A percentile compares a stretch with the other conserved stretches of the same genome.
Conservation (phyloP, 352 stramenopile genomes). For the Phytophthora citricola region DNA sequence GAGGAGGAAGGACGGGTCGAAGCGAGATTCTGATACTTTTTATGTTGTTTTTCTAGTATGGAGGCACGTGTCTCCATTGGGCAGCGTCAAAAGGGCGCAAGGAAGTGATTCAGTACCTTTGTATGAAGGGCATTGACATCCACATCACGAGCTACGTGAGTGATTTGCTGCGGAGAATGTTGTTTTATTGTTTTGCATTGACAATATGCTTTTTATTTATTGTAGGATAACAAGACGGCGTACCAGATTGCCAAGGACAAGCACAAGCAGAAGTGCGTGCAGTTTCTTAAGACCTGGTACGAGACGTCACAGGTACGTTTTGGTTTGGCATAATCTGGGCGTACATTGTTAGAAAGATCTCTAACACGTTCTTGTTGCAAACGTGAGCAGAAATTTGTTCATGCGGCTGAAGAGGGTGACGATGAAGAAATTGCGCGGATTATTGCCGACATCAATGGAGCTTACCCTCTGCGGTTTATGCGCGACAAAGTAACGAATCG, state of each 20-base stretch:
- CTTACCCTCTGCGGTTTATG: slow-evolving; percentile 82
- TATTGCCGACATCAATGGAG: slow-evolving; percentile 79
- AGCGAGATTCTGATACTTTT: background rate
- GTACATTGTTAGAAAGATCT: background rate
- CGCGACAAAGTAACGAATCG: slow-evolving; percentile 74
- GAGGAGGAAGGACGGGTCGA: background rate
- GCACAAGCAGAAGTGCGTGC: slow-evolving; percentile 87
- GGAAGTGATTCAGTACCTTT: slow-evolving; percentile 90
- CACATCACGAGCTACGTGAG: slow-evolving; percentile 90
- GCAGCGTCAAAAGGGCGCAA: slow-evolving; percentile 84
- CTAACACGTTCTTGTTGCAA: slow-evolving; percentile 4
- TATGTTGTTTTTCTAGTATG: slow-evolving; percentile 55
- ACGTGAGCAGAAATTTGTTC: slow-evolving; percentile 73
- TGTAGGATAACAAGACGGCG: slow-evolving; percentile 88
- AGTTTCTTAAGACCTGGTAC: slow-evolving; percentile 90
- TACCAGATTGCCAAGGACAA: slow-evolving; percentile 91
- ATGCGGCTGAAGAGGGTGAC: slow-evolving; percentile 82
- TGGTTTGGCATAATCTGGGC: background rate
- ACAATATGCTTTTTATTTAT: background rate
- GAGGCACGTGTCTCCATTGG: slow-evolving; percentile 87
- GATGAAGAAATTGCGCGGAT: slow-evolving; percentile 83
- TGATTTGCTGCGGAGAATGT: slow-evolving; percentile 5
- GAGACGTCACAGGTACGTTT: slow-evolving; percentile 80
- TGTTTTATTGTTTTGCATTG: background rate
- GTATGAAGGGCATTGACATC: slow-evolving; percentile 90